phyloP scores from a whole-genome alignment of 2,329 filamentous ascomycete species.

The Sphaerulina musiva region DNA sequence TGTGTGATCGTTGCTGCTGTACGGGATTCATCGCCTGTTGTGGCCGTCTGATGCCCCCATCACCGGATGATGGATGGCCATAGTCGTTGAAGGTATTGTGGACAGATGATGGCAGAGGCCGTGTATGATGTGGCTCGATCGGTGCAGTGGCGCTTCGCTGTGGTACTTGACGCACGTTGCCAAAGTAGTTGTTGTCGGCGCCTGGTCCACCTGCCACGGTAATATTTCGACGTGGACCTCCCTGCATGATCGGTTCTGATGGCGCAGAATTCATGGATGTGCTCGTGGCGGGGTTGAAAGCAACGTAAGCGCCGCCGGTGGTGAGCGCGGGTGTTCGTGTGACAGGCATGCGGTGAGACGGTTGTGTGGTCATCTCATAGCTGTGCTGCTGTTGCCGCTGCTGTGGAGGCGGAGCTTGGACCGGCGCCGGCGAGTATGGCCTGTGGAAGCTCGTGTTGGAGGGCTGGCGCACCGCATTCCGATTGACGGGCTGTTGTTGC shows the following conservation, averaged over 20 bases:
- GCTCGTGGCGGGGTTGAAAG: constrained; percentile 29
- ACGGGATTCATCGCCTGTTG: constrained; percentile 3
- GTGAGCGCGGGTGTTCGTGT: constrained; percentile 12
- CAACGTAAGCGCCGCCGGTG: constrained; percentile 25
- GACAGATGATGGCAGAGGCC: constrained; percentile 10
- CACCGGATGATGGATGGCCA: constrained; percentile 2
- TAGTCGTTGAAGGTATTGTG: constrained; percentile 25
- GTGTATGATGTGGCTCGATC: constrained; percentile 5
- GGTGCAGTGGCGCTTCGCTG: constrained; percentile 12
- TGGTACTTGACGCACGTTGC: constrained; percentile 10
- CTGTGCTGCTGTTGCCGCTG: constrained; percentile 22
- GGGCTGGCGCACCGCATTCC: constrained; percentile 15
- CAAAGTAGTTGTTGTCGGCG: constrained; percentile 9
- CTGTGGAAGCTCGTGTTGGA: constrained; percentile 13
- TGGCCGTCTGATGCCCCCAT: background rate
- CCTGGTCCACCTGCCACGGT: constrained; percentile 10
- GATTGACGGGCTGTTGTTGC: constrained; percentile 25
- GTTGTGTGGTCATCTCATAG: constrained; percentile 31
- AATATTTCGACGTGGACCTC: constrained; percentile 11
- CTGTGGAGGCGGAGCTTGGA: constrained; percentile 2
- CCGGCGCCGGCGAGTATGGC: constrained; percentile 4
- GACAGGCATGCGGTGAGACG: constrained; percentile 15
- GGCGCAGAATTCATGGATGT: constrained; percentile 3
- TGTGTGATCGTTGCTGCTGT: constrained; percentile 4
- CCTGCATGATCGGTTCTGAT: background rate